Conservation (phyloP, 139 green algal species). For the Picochlorum sp. region DNA sequence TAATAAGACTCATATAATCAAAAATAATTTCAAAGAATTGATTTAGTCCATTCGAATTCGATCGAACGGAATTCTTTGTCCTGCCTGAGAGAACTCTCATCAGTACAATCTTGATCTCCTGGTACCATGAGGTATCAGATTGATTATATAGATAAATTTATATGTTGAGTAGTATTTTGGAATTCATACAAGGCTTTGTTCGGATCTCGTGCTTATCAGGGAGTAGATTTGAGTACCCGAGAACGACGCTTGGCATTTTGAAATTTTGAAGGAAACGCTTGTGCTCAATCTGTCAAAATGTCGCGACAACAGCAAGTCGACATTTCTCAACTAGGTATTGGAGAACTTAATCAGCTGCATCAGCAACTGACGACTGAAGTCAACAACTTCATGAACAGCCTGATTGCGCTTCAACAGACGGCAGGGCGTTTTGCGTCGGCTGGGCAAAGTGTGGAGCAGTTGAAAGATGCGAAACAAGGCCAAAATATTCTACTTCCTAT, state of each 20-base stretch:
- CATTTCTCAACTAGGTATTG: constrained; percentile 1
- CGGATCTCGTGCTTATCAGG: too few relatives aligned
- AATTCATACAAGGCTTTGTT: too few relatives aligned
- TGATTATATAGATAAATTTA: too few relatives aligned
- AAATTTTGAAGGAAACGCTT: neutral
- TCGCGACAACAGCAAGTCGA: constrained; percentile 2
- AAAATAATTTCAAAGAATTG: too few relatives aligned
- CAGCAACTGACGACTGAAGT: constrained; percentile 34
- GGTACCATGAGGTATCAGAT: too few relatives aligned
- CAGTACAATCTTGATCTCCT: too few relatives aligned
- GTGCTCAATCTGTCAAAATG: neutral
- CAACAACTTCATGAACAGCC: constrained; percentile 24
- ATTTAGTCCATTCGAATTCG: too few relatives aligned
- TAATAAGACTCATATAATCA: too few relatives aligned
- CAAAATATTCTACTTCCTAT: constrained; percentile 77
- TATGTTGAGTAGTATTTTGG: too few relatives aligned
- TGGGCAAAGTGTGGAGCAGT: constrained; percentile 30
- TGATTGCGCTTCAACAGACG: constrained; percentile 33
- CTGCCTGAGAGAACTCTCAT: too few relatives aligned
- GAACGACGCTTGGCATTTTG: neutral
- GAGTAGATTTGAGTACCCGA: too few relatives aligned
- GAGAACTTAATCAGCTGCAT: constrained; percentile 14
- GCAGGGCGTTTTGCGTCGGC: constrained; percentile 33
- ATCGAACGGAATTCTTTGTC: too few relatives aligned
- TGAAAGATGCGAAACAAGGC: constrained; percentile 46